Percentiles rank a stretch among this genome's conserved stretches.
These are phyloP conservation scores for Neltuma alba DNA, from an alignment of 306 rosid species.

Conservation along the genomic window DNA sequence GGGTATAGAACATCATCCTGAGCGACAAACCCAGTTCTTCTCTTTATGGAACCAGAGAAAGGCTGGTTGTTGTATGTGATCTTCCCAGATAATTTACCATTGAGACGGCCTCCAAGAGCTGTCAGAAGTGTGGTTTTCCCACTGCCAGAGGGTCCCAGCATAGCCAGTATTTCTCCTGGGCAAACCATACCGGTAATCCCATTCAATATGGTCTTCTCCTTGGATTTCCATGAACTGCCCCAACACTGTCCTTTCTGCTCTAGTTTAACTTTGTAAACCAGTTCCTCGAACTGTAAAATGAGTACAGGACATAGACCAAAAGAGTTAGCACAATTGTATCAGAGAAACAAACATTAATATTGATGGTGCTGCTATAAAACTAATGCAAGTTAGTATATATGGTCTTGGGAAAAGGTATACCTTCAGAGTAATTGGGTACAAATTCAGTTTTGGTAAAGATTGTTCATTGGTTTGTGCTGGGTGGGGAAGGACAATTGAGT, in stretches of 20 bases:
- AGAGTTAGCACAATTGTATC: conserved; percentile 19
- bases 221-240: conserved; percentile 50
- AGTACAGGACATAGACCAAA: conserved; percentile 13
- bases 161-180: conserved; percentile 95
- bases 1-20: conserved; percentile 94
- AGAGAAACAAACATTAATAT: conserved; percentile 11
- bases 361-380: conserved; percentile 9
- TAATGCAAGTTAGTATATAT: conserved; percentile 30
- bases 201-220: conserved; percentile 74
- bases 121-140: conserved; percentile 97
- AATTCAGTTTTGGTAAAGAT: conserved; percentile 57
- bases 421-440: conserved; percentile 83
- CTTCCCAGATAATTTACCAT: conserved; percentile 75
- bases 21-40: conserved; percentile 92
- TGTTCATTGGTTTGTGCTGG: conserved; percentile 54
- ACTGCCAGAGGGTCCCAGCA: conserved; percentile 98
- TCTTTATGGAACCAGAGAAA: conserved; percentile 75
- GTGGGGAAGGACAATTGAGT: conserved; percentile 52
- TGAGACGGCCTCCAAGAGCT: conserved; percentile 90
- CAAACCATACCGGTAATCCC: conserved; percentile 81
- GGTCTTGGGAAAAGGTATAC: conserved; percentile 39
- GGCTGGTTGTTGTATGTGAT: conserved; percentile 79
- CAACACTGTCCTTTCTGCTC: conserved; percentile 59
- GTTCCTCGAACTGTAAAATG: conserved; percentile 81
- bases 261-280: conserved; percentile 81